These are phyloP conservation scores for Trametes cingulata DNA, from an alignment of 768 basidiomycete species.

Conservation along the genomic window DNA sequence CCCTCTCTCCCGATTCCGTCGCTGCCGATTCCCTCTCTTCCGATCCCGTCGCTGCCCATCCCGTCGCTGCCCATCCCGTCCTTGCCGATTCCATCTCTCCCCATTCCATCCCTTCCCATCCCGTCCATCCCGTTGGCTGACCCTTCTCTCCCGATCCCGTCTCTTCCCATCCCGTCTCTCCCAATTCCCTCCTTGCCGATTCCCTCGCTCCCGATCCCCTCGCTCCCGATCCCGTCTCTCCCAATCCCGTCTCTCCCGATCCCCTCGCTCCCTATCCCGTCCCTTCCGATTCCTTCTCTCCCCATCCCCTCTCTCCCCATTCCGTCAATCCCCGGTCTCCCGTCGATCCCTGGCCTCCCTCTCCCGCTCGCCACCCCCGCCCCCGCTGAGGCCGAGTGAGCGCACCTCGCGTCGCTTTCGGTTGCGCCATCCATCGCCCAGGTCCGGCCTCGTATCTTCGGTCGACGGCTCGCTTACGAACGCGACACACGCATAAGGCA, in stretches of 20 bases:
- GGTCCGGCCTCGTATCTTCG: too few relatives aligned
- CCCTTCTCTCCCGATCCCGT: conserved; percentile 1
- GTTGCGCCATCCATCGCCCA: background rate
- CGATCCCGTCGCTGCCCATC: background rate
- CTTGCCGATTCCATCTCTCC: background rate
- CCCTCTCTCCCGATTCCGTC: conserved; percentile 1
- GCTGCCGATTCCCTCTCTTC: background rate
- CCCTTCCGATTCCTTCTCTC: background rate
- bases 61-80: background rate
- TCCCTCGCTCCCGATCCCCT: background rate
- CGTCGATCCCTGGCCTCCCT: background rate
- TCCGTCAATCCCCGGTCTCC: background rate
- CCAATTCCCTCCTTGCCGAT: background rate
- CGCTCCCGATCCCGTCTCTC: background rate
- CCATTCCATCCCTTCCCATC: background rate
- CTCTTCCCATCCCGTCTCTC: background rate
- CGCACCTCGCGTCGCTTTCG: background rate
- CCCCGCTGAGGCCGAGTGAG: background rate
- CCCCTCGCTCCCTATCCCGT: background rate
- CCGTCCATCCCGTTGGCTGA: background rate
- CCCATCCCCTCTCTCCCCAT: background rate
- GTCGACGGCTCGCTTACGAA: too few relatives aligned
- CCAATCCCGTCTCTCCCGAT: background rate
- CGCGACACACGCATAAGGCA: too few relatives aligned
- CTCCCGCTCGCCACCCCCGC: background rate